Percentiles rank a stretch among this genome's conserved stretches.
Conservation (phyloP, 208 protist species). For the Herpetomonas tarakana region DNA sequence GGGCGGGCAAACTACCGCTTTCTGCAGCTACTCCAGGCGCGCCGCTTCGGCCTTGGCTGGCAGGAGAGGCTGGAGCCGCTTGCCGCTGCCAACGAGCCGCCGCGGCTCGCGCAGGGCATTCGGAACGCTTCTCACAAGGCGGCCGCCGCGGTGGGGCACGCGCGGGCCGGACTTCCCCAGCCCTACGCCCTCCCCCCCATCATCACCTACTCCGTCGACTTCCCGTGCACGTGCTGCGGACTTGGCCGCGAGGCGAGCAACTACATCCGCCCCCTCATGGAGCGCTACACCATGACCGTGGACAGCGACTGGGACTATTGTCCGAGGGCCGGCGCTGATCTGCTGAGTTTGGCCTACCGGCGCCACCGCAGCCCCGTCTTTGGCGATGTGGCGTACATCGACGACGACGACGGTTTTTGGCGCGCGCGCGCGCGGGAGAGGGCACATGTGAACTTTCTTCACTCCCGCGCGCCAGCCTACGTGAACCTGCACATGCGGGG, state of each 20-base stretch:
- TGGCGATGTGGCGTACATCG: not conserved
- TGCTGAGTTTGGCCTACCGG: constrained; percentile 13
- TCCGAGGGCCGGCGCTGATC: constrained; percentile 2
- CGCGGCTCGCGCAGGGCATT: no score
- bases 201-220: constrained; percentile 26
- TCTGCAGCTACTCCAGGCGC: constrained; percentile 10
- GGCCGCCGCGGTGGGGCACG: not conserved
- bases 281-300: constrained; percentile 25
- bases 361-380: not conserved
- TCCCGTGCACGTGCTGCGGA: constrained; percentile 20
- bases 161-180: not conserved
- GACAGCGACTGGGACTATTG: not conserved
- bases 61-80: not conserved
- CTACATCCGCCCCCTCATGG: constrained; percentile 34
- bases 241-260: constrained; percentile 25
- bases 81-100: not conserved
- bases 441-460: constrained; percentile 15
- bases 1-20: not conserved
- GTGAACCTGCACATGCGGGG: not conserved
- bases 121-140: no score
- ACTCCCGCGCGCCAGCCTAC: constrained; percentile 15
- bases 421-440: not conserved
- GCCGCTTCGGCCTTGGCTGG: constrained; percentile 12
- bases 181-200: constrained; percentile 12
- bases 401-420: constrained; percentile 1